Conservation (phyloP, 1,139 yeast species). For the Zygosaccharomyces sapae region DNA sequence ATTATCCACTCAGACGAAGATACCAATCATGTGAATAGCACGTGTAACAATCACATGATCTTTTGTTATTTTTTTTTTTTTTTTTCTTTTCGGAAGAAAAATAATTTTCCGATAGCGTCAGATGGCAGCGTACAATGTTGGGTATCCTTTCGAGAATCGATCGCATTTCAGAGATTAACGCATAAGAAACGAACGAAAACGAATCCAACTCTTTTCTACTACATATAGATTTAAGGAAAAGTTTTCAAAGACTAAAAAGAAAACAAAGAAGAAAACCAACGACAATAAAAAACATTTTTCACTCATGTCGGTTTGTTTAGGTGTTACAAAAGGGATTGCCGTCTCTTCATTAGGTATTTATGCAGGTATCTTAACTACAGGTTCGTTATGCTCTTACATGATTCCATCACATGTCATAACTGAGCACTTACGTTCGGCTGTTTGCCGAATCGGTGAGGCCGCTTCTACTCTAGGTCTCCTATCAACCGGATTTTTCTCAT, state of each 20-base stretch:
- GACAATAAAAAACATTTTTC: not conserved
- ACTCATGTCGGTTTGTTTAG: slow-evolving; percentile 31
- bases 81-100: not conserved
- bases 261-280: not conserved
- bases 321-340: slow-evolving; percentile 49
- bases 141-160: not conserved
- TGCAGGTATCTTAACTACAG: slow-evolving; percentile 88
- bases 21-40: not conserved
- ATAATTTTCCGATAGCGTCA: not conserved
- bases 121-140: not conserved
- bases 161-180: not conserved
- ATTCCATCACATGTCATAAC: slow-evolving; percentile 29
- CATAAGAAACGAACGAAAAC: not conserved
- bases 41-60: not conserved
- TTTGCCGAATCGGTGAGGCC: slow-evolving; percentile 26
- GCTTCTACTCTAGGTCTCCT: slow-evolving; percentile 29
- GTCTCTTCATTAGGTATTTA: slow-evolving; percentile 89
- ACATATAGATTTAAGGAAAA: not conserved
- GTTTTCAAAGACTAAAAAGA: not conserved
- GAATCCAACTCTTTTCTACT: not conserved
- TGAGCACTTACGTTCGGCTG: slow-evolving; percentile 24
- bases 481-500: slow-evolving; percentile 32
- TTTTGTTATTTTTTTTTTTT: no score
- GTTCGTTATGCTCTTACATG: slow-evolving; percentile 48
- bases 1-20: no score